phyloP scores from a whole-genome alignment of 225 moss, liverwort and hornwort genomes.

The Lunularia cruciata region DNA sequence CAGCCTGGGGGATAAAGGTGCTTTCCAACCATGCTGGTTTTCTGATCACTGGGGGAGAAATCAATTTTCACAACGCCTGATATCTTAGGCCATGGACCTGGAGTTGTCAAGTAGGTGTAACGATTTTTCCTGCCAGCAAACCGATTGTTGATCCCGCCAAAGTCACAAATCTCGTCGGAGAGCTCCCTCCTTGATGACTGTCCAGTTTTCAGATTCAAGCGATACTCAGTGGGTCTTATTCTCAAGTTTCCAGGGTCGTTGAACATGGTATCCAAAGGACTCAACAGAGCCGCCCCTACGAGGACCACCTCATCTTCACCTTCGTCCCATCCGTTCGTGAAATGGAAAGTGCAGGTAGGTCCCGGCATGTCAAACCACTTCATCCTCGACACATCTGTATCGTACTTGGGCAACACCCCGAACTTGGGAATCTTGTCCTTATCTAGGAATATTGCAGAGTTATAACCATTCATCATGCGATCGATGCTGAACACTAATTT shows the following conservation, averaged over 20 bases:
- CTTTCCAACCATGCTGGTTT: too few species aligned
- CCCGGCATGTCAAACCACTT: conserved; percentile 26
- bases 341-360: conserved; percentile 22
- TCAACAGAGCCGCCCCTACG: conserved; percentile 11
- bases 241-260: neutral
- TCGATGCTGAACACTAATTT: conserved; percentile 21
- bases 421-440: conserved; percentile 11
- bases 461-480: conserved; percentile 21
- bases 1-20: too few species aligned
- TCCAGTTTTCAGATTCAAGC: conserved; percentile 27
- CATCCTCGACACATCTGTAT: conserved; percentile 12
- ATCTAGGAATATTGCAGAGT: conserved; percentile 14
- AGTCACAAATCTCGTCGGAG: too few species aligned
- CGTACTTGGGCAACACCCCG: conserved; percentile 29
- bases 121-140: too few species aligned
- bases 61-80: too few species aligned
- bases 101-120: too few species aligned
- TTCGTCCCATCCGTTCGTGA: conserved; percentile 34
- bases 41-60: too few species aligned
- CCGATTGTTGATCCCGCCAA: too few species aligned
- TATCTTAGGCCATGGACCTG: too few species aligned
- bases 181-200: neutral
- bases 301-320: conserved; percentile 26
- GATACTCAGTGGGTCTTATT: conserved; percentile 19
- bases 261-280: neutral